Base-by-base conservation (phyloP, 495 filamentous ascomycete genomes). In the Jackrogersella multiformis region DNA sequence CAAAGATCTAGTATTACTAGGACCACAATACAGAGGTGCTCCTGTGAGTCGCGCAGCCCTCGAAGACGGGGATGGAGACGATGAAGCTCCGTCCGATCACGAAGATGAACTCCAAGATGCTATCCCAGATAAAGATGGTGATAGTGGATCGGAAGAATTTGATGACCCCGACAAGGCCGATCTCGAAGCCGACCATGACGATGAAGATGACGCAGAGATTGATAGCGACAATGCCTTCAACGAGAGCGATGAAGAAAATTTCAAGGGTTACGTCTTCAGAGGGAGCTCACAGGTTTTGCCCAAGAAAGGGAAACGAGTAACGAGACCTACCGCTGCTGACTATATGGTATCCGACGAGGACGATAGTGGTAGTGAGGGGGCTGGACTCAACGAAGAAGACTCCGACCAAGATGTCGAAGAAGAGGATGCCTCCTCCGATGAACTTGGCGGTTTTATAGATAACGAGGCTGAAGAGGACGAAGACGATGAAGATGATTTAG, bases 11-110 rank as follows among this genome's bases (percentile, higher is more conserved):
- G 79, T 82, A 52, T 75, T 76, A 16, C 84, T 92, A 0, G 95
- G 94, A 5, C 90, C 92, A 35, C 87, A 92, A 73, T 99, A 99
- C 74, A 81, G 85, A 39, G 95, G 94, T 9, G 83, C 90, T 4
- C 85, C 84, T 46, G 85, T 99, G n/a, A 92, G 88, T 64, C 84
- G 96, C 51, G 83, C 90, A 23, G 87, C 84, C 0, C 81, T 94
- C 8, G 81, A 86, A 34, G 76, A 78, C 20, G 65, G 77, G 2
- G 81, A 80, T 0, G 75, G 81, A 2, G 76, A 81, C 66, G 74
- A 75, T 12, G 49, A 60, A 48, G 48, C 35, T 13, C 55, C 66
- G 26, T 69, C 61, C 6, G 28, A 65, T 28, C 60, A 69, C 44
- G 65, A 74, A 46, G 74, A 71, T 13, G 28, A 65, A 21, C 60